Base-by-base conservation (phyloP, 257 asterid species). In the Rauvolfia tetraphylla region DNA sequence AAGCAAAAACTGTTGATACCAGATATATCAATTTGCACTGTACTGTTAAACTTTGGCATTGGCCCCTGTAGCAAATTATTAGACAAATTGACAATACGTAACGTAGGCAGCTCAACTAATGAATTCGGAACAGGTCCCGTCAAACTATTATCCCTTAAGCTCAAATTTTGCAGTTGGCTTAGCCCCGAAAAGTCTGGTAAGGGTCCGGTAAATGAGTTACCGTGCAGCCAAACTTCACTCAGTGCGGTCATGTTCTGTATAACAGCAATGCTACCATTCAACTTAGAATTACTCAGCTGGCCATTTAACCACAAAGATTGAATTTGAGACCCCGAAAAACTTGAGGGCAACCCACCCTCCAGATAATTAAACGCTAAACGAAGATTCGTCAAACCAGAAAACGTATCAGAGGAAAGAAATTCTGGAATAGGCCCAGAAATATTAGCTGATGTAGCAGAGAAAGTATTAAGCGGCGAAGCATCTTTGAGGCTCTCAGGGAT, bases 41-140 rank as follows among this genome's bases (percentile, higher is more conserved):
- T 67, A 13, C 5, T 4, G 3, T 65, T 13, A 69, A 93, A 93
- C 17, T 78, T 72, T 1, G 98, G 98, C 34, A 87, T 86, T 34
- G 84, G 86, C 68, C 98, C 98, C 77, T 93, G 97, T 9, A 93
- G 73, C 82, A 81, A 1, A 74, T 93, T 93, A 53, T 85, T 90
- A 27, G 97, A 88, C 72, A 93, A 81, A 82, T 91, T 93, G 84
- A 93, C 95, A 36, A 81, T 76, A 72, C 0, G 15, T 53, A 93
- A 85, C 1, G 89, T 70, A 57, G 80, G 39, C 78, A 90, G 62
- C 44, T 73, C 80, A 7, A 81, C 48, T 66, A 91, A 74, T 13
- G 95, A 84, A 25, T 81, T 89, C 0, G 97, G 98, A n/a, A 93
- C 92, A 0, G 85, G 90, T 18, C 98, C 98, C 0, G 96, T 86